phyloP scores from a whole-genome alignment of 192 early-diverging fungal species.

The Globomyces pollinis-pini region DNA sequence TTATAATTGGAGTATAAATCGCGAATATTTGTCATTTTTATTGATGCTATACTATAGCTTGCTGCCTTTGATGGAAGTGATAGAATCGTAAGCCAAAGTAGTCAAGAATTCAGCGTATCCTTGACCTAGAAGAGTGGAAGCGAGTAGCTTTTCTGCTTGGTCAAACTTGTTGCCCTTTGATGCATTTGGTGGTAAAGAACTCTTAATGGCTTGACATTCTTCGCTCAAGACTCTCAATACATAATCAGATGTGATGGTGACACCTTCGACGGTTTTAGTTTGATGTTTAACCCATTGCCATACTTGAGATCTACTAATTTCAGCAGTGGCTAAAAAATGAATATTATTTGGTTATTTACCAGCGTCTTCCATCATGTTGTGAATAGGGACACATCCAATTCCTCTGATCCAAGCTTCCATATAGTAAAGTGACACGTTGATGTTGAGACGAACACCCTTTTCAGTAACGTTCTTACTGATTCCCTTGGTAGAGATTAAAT shows the following conservation, averaged over 20 bases:
- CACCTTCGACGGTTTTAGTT: constrained; percentile 73
- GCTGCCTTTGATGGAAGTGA: constrained; percentile 35
- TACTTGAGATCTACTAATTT: constrained; percentile 94
- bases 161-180: constrained; percentile 61
- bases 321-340: constrained; percentile 97
- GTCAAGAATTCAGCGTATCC: constrained; percentile 93
- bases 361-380: constrained; percentile 97
- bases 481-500: constrained; percentile 65
- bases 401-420: constrained; percentile 96
- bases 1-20: no score
- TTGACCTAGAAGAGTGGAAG: constrained; percentile 69
- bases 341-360: no score
- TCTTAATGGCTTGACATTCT: constrained; percentile 61
- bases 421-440: constrained; percentile 85
- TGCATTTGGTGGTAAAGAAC: constrained; percentile 45
- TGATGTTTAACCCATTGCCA: constrained; percentile 95
- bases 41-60: constrained; percentile 1
- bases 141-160: constrained; percentile 62
- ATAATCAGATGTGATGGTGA: constrained; percentile 69
- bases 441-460: constrained; percentile 82
- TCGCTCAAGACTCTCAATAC: constrained; percentile 77
- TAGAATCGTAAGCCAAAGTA: constrained; percentile 84
- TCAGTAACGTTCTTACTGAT: constrained; percentile 66
- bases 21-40: no score
- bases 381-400: constrained; percentile 93